Percentiles rank a stretch among this genome's conserved stretches.
phyloP scores from a whole-genome alignment of 2,329 filamentous ascomycete species.

The Sclerotinia sclerotiorum region DNA sequence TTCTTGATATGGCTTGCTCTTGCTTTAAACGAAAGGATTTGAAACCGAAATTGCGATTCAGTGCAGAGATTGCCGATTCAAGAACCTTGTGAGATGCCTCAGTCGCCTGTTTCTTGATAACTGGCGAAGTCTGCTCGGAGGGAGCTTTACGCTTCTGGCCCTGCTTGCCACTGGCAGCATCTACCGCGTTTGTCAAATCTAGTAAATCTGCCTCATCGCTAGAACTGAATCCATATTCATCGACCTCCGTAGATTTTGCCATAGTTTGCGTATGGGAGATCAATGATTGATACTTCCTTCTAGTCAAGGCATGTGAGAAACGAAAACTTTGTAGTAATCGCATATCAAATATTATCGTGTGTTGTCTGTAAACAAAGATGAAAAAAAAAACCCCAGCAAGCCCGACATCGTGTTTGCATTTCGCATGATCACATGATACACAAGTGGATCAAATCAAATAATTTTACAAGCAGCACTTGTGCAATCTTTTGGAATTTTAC shows the following conservation, averaged over 20 bases:
- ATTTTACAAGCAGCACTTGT: neutral
- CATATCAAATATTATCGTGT: neutral
- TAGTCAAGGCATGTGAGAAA: neutral
- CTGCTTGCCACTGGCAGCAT: neutral
- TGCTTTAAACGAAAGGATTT: conserved; percentile 48
- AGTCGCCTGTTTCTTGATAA: conserved; percentile 21
- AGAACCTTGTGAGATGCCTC: conserved; percentile 8
- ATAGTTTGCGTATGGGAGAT: neutral
- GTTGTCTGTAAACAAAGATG: neutral
- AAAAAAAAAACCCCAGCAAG: neutral
- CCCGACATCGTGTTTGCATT: neutral
- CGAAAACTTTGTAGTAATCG: neutral
- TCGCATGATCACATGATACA: conserved; percentile 1
- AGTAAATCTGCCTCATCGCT: conserved; percentile 29
- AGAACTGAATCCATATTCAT: conserved; percentile 30
- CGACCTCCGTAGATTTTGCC: conserved; percentile 7
- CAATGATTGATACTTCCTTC: neutral
- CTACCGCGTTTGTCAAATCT: conserved; percentile 17
- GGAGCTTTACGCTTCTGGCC: conserved; percentile 24
- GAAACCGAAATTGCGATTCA: conserved; percentile 45
- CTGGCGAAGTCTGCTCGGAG: neutral
- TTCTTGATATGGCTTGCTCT: conserved; percentile 45
- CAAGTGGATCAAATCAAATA: neutral
- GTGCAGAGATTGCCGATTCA: conserved; percentile 40
- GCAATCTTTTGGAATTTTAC: neutral